Percentiles rank a stretch among this genome's conserved stretches.
Evolutionary conservation across 2,329 filamentous ascomycete genomes (phyloP).

Genomic region (Aspergillus ibericus): DNA sequence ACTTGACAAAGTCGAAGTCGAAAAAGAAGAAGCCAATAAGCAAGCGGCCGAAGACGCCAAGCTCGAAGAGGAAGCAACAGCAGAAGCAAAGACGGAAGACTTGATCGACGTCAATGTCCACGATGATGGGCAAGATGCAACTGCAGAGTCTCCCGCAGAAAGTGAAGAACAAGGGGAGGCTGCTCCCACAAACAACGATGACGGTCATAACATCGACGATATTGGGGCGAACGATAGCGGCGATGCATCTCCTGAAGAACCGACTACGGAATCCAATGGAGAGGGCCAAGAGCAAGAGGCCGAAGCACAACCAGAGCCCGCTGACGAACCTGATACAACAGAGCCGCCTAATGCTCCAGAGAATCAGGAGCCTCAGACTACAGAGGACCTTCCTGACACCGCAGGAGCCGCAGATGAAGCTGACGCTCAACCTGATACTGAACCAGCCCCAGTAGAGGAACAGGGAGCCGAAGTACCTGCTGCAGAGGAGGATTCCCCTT

Average conservation of each 20-base stretch:
- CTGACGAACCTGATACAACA: neutral
- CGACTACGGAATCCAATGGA: slow-evolving; percentile 10
- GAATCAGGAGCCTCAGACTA: slow-evolving; percentile 4
- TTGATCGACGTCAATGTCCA: slow-evolving; percentile 9
- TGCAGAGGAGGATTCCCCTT: slow-evolving; percentile 13
- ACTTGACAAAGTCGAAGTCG: slow-evolving; percentile 31
- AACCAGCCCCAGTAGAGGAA: slow-evolving; percentile 8
- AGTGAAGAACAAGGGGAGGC: slow-evolving; percentile 4
- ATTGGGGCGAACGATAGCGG: neutral
- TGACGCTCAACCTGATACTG: slow-evolving; percentile 13
- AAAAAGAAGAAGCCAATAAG: slow-evolving; percentile 34
- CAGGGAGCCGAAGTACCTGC: slow-evolving; percentile 7
- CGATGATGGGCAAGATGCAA: slow-evolving; percentile 6
- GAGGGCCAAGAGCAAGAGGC: slow-evolving; percentile 5
- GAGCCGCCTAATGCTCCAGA: slow-evolving; percentile 8
- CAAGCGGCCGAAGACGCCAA: slow-evolving; percentile 34
- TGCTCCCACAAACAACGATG: slow-evolving; percentile 1
- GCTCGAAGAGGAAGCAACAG: slow-evolving; percentile 22
- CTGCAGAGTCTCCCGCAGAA: slow-evolving; percentile 9
- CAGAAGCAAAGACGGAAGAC: slow-evolving; percentile 6
- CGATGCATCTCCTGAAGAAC: slow-evolving; percentile 11
- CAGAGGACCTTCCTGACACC: neutral
- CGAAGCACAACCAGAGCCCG: slow-evolving; percentile 14
- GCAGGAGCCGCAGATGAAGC: slow-evolving; percentile 11
- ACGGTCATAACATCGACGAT: slow-evolving; percentile 8